Evolutionary conservation across 2,329 filamentous ascomycete species (phyloP).

Genomic region (Pestalotiopsis sp.): DNA sequence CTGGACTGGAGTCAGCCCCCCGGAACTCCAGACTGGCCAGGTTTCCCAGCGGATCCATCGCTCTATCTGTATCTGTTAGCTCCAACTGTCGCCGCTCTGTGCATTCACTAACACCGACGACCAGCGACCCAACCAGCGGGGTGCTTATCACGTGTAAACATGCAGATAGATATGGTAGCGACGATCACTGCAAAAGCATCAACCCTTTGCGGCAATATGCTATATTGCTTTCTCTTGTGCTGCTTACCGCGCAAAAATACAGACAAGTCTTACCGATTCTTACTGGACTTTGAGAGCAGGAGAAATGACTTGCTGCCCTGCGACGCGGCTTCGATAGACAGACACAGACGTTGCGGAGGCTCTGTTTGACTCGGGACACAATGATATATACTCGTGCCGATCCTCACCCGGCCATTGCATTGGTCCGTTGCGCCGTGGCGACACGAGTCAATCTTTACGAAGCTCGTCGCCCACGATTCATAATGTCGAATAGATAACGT

Average conservation of each 20-base stretch:
- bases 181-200: background rate
- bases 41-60: background rate
- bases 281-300: too few relatives aligned
- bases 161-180: background rate
- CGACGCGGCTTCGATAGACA: background rate
- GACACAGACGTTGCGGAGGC: background rate
- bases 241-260: background rate
- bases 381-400: background rate
- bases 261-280: background rate
- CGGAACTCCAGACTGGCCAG: constrained; percentile 6
- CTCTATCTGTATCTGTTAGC: constrained; percentile 6
- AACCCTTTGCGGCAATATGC: background rate
- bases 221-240: background rate
- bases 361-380: background rate
- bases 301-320: too few relatives aligned
- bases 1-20: background rate
- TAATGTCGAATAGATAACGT: background rate
- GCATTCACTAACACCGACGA: background rate
- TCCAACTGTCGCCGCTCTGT: background rate
- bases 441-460: background rate
- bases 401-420: background rate
- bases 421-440: background rate
- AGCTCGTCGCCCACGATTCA: background rate
- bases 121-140: background rate
- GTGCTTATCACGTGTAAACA: constrained; percentile 5